These are phyloP conservation scores for Brassica juncea DNA, from an alignment of 345 rosid species.

Conservation along the genomic window DNA sequence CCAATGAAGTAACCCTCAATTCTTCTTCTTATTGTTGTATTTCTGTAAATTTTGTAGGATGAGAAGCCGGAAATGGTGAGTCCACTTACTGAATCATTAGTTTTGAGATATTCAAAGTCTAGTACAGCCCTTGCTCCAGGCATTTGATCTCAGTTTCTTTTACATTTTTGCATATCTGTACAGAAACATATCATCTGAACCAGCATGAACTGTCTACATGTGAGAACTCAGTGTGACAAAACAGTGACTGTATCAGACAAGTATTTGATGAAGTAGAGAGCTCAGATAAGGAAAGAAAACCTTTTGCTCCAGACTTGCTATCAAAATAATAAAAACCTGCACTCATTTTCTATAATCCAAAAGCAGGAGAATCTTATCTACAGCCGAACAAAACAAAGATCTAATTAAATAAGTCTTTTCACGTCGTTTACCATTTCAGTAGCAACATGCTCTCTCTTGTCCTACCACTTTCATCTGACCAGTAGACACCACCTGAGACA, in stretches of 20 bases:
- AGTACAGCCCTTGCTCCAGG: not conserved
- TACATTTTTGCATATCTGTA: constrained; percentile 11
- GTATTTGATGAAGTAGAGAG: not conserved
- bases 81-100: constrained; percentile 80
- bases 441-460: not conserved
- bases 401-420: not conserved
- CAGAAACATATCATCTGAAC: constrained; percentile 23
- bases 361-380: not conserved
- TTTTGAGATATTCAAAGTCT: constrained; percentile 49
- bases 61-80: constrained; percentile 87
- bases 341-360: not conserved
- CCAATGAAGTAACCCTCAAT: too few species aligned
- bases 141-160: constrained; percentile 12
- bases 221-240: not conserved
- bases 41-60: constrained; percentile 41
- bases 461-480: not conserved
- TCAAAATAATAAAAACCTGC: not conserved
- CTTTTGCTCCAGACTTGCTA: not conserved
- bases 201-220: constrained; percentile 11
- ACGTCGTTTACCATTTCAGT: not conserved
- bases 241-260: not conserved
- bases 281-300: not conserved
- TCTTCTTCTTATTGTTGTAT: too few species aligned
- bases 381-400: not conserved
- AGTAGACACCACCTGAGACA: not conserved